Conservation (phyloP, 1,139 yeast species). For the Taiozyma sp. region DNA sequence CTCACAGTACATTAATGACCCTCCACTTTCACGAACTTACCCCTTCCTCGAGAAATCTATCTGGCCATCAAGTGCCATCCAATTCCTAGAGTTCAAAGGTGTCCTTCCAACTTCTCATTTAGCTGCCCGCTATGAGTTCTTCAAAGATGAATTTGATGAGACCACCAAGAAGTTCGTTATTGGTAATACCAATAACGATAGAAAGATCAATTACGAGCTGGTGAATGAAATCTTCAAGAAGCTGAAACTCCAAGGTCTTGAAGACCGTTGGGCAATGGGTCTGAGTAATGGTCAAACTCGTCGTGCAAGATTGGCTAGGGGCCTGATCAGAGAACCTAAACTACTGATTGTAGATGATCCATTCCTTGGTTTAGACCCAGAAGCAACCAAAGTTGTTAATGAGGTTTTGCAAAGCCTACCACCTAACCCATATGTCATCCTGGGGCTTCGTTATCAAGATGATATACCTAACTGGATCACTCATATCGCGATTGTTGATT, state of each 20-base stretch:
- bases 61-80: constrained; percentile 44
- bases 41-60: constrained; percentile 41
- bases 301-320: constrained; percentile 79
- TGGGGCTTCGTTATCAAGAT: constrained; percentile 80
- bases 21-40: constrained; percentile 50
- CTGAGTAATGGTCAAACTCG: constrained; percentile 92
- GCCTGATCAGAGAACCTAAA: constrained; percentile 61
- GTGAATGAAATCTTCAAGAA: constrained; percentile 41
- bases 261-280: constrained; percentile 76
- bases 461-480: constrained; percentile 74
- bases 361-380: constrained; percentile 84
- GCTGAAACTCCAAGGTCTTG: constrained; percentile 53
- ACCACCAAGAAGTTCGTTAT: constrained; percentile 61
- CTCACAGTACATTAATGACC: constrained; percentile 44
- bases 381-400: constrained; percentile 59
- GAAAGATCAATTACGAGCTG: constrained; percentile 28
- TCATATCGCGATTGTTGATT: constrained; percentile 59
- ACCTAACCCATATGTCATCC: constrained; percentile 43
- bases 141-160: constrained; percentile 78
- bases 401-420: constrained; percentile 35
- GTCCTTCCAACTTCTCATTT: constrained; percentile 67
- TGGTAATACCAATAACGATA: constrained; percentile 27
- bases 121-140: constrained; percentile 85
- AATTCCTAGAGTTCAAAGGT: constrained; percentile 63
- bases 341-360: constrained; percentile 84